phyloP scores from a whole-genome alignment of 305 asterid species.

The Caryopteris hybrid region DNA sequence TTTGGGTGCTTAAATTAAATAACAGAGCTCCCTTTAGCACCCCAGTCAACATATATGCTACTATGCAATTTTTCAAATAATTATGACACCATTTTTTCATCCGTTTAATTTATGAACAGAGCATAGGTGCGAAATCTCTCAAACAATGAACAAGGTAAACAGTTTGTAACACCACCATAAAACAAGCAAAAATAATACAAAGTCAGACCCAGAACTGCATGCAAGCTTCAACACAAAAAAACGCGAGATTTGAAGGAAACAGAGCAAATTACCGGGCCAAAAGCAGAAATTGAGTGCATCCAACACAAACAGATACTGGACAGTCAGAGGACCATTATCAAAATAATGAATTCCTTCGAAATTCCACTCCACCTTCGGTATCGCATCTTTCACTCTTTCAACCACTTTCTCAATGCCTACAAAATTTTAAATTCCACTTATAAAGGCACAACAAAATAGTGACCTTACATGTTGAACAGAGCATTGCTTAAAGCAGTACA shows the following conservation, averaged over 20 bases:
- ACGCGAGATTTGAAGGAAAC: neutral
- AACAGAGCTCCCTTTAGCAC: too few species aligned
- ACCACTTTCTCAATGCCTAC: conserved; percentile 70
- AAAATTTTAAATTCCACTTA: neutral
- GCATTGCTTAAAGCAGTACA: neutral
- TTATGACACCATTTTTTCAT: neutral
- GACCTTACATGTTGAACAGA: neutral
- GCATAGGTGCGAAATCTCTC: too few species aligned
- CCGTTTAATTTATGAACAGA: too few species aligned
- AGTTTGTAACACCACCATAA: neutral
- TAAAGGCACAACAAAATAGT: neutral
- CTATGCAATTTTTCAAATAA: neutral
- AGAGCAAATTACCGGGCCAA: conserved; percentile 74
- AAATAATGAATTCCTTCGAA: conserved; percentile 93
- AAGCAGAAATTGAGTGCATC: conserved; percentile 96
- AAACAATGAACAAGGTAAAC: neutral
- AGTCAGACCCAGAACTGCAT: neutral
- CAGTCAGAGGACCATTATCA: conserved; percentile 89
- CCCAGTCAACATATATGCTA: neutral
- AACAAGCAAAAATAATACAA: neutral
- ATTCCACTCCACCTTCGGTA: conserved; percentile 94
- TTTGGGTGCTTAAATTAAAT: too few species aligned
- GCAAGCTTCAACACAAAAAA: neutral
- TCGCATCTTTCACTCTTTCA: conserved; percentile 54
- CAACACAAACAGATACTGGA: conserved; percentile 85